Percentiles rank a stretch among this genome's conserved stretches.
These are phyloP conservation scores for Metarhizium brunneum DNA, from an alignment of 2,329 filamentous ascomycete genomes.

Conservation along the genomic window DNA sequence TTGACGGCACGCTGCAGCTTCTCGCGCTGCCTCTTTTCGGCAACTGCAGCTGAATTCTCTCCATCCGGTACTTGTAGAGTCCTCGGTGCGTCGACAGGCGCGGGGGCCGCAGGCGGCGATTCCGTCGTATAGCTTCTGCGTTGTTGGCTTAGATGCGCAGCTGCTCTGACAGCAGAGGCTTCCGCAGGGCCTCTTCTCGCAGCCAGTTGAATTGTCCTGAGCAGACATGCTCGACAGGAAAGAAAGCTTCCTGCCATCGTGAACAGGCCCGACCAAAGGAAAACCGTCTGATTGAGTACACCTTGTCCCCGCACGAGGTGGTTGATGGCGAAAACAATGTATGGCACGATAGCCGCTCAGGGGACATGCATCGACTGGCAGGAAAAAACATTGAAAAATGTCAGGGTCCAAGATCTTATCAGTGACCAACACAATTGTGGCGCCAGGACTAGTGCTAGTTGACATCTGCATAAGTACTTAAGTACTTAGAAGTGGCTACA, in stretches of 20 bases:
- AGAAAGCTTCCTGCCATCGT: conserved; percentile 19
- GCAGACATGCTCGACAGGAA: conserved; percentile 17
- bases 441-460: no score
- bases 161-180: background rate
- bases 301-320: background rate
- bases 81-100: conserved; percentile 13
- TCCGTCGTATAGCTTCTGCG: conserved; percentile 10
- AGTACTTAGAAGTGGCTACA: no score
- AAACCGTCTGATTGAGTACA: background rate
- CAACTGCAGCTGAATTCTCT: conserved; percentile 1
- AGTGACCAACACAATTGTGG: background rate
- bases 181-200: background rate
- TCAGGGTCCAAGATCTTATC: conserved; percentile 8
- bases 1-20: conserved; percentile 30
- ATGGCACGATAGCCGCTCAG: no score
- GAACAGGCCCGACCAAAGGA: background rate
- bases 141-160: conserved; percentile 4
- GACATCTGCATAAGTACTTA: no score
- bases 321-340: no score
- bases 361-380: no score
- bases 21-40: conserved; percentile 14
- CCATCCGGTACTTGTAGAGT: conserved; percentile 11
- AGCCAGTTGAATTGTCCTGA: conserved; percentile 14
- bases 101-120: background rate
- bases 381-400: no score